Conservation (phyloP, 495 filamentous ascomycete genomes). For the Penicillium arizonense region DNA sequence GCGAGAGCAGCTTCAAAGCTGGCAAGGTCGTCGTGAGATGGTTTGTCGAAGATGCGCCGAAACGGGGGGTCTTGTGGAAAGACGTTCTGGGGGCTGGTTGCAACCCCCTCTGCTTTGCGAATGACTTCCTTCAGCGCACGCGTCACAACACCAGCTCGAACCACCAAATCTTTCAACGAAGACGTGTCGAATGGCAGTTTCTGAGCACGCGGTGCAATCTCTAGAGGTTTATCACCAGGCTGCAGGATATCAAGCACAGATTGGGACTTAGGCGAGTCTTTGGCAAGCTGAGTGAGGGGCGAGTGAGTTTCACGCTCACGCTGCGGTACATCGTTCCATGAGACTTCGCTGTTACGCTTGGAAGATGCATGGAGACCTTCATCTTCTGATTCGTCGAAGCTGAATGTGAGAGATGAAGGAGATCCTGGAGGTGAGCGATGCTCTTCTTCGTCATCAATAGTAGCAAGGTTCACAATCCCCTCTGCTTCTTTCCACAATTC, state of each 20-base stretch:
- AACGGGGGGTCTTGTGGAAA: constrained; percentile 41
- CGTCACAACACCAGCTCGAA: constrained; percentile 74
- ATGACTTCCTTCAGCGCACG: constrained; percentile 72
- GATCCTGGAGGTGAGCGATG: constrained; percentile 47
- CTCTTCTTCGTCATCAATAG: constrained; percentile 73
- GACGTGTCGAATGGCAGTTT: constrained; percentile 92
- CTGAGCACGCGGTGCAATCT: constrained; percentile 50
- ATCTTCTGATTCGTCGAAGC: constrained; percentile 60
- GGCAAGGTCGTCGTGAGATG: constrained; percentile 33
- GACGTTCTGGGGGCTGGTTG: constrained; percentile 53
- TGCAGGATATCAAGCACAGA: constrained; percentile 85
- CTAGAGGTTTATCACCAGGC: constrained; percentile 53
- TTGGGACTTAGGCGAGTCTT: constrained; percentile 61
- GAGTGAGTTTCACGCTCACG: background rate
- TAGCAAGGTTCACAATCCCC: constrained; percentile 81
- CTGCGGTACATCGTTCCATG: constrained; percentile 23
- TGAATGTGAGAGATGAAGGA: constrained; percentile 51
- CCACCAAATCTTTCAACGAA: constrained; percentile 81
- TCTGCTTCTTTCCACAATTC: constrained; percentile 83
- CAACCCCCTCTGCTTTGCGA: constrained; percentile 72
- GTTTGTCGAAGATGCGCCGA: constrained; percentile 45
- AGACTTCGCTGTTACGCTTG: constrained; percentile 36
- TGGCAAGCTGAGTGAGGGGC: constrained; percentile 20
- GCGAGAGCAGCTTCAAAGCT: constrained; percentile 30
- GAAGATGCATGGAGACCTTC: constrained; percentile 44